Base-by-base conservation (phyloP, 129 eudicot genomes). In the Lactuca saligna region DNA sequence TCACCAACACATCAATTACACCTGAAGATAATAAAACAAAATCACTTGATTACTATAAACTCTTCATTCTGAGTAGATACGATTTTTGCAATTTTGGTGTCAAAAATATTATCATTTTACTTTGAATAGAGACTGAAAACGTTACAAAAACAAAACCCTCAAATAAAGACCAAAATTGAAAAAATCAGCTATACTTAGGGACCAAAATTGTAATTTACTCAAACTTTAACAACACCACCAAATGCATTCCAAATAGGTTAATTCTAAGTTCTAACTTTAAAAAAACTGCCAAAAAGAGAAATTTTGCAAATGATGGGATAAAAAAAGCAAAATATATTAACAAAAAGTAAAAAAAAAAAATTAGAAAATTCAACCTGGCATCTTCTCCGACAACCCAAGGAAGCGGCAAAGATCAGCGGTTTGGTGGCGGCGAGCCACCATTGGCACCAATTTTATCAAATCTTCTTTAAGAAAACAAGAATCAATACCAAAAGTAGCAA, bases 361-460 rank as follows among this genome's bases (percentile, higher is more conserved):
- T 42, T 10, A 12, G 33, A 11, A 49, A 33, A 66, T 71, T 81
- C 13, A 78, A 89, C 99, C 99, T 85, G 99, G 95, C 93, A 94
- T 94, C 81, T 82, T 94, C 61, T 87, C 95, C 8, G 97, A 79
- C 78, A 94, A 75, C 59, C 99, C 99, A 85, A 94, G 99, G 20
- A 80, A 89, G 67, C 93, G 99, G 77, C 99, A 94, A 46, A 94
- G 82, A 41, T 94, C 99, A 70, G 97, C 99, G 51, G 97, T 84
- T 74, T 94, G 99, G 53, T 84, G 96, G 59, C 99, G 93, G 60
- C 97, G 97, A 48, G 96, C 90, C 57, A 94, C 99, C 97, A 89
- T 89, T 5, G 99, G 99, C 63, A 94, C 84, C 77, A 89, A 78
- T 74, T 85, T 89, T 60, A 84, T 79, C 74, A 94, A 73, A 68